Evolutionary conservation across 2,329 filamentous ascomycete genomes (phyloP).

Genomic region (Tolypocladium cylindrosporum): DNA sequence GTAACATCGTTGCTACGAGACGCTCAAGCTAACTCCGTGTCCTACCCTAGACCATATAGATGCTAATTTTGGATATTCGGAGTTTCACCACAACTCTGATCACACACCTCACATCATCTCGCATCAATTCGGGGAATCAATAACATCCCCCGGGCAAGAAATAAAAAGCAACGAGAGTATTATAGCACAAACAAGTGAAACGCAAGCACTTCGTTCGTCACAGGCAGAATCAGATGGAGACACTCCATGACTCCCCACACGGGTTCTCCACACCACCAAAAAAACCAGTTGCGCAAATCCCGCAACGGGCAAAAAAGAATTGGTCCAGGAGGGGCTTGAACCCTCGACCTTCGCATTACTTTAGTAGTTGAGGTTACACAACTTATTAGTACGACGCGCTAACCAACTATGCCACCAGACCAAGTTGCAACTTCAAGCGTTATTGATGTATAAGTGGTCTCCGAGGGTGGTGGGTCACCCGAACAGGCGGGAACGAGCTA

Average conservation of each 20-base stretch:
- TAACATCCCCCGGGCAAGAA: too few relatives aligned
- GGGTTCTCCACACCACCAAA: neutral
- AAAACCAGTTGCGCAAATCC: neutral
- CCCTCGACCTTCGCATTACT: constrained; percentile 1
- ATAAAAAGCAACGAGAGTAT: too few relatives aligned
- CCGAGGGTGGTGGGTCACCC: rapidly evolving
- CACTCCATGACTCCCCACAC: too few relatives aligned
- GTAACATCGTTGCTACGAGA: neutral
- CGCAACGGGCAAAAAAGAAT: neutral
- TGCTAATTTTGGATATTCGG: too few relatives aligned
- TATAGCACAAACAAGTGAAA: too few relatives aligned
- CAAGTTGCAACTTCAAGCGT: neutral
- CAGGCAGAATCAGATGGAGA: too few relatives aligned
- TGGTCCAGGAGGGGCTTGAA: constrained; percentile 1
- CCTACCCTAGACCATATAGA: neutral
- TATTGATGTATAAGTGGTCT: neutral
- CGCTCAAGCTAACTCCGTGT: too few relatives aligned
- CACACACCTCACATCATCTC: too few relatives aligned
- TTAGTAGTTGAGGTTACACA: neutral
- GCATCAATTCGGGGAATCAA: too few relatives aligned
- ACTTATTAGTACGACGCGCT: constrained; percentile 1
- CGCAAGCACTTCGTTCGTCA: too few relatives aligned
- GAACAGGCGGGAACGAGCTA: too few relatives aligned
- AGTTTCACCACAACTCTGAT: too few relatives aligned
- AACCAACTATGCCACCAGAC: constrained; percentile 1